Conservation (phyloP, 106 monocot species). For the Agapanthus africanus region DNA sequence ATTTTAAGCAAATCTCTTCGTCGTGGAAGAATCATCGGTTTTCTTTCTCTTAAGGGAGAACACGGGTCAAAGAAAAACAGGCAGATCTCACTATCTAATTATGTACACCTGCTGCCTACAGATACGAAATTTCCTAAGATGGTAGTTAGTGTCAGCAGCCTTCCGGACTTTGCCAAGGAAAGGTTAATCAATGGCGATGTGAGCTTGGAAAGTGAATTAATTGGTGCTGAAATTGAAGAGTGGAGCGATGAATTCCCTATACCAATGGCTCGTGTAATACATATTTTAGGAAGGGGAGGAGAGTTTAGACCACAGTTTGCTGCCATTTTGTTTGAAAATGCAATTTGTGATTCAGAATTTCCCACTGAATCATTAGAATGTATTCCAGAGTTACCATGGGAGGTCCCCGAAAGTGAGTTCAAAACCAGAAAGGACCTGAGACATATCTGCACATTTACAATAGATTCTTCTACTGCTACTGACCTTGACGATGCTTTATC, state of each 20-base stretch:
- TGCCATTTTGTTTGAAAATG: slow-evolving; percentile 91
- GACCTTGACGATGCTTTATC: slow-evolving; percentile 98
- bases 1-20: slow-evolving; percentile 64
- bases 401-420: slow-evolving; percentile 47
- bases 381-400: slow-evolving; percentile 57
- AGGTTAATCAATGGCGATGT: slow-evolving; percentile 40
- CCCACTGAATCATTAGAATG: slow-evolving; percentile 50
- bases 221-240: slow-evolving; percentile 56
- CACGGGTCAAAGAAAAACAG: slow-evolving; percentile 24
- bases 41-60: slow-evolving; percentile 41
- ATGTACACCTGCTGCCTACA: slow-evolving; percentile 44
- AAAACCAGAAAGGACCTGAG: slow-evolving; percentile 64
- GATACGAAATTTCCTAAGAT: slow-evolving; percentile 72
- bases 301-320: slow-evolving; percentile 69
- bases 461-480: slow-evolving; percentile 69
- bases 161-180: slow-evolving; percentile 43
- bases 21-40: slow-evolving; percentile 64
- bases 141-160: slow-evolving; percentile 36
- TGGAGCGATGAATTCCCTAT: slow-evolving; percentile 62
- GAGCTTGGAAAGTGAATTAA: slow-evolving; percentile 55
- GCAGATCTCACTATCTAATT: slow-evolving; percentile 9
- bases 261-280: slow-evolving; percentile 44
- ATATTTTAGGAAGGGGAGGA: slow-evolving; percentile 57
- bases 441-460: slow-evolving; percentile 65
- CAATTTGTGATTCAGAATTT: slow-evolving; percentile 45